phyloP scores from a whole-genome alignment of 2,329 filamentous ascomycete species.

The Dendryphion nanum region DNA sequence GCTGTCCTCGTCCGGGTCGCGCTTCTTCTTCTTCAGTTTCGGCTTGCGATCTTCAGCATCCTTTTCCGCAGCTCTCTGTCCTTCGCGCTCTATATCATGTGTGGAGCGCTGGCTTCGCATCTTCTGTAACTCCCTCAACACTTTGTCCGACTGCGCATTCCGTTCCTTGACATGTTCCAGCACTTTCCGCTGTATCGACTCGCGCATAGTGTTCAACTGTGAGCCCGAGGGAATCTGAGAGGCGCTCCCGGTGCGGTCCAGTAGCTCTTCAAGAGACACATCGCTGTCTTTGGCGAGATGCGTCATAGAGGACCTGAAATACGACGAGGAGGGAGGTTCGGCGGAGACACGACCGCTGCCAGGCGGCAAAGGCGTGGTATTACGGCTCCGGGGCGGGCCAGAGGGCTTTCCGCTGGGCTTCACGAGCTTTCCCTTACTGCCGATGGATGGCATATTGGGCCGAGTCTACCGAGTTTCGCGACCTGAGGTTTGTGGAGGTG shows the following conservation, averaged over 20 bases:
- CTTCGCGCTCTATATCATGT: constrained; percentile 52
- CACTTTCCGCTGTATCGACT: constrained; percentile 60
- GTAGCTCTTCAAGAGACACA: constrained; percentile 66
- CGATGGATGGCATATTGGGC: constrained; percentile 32
- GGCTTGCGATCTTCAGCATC: constrained; percentile 50
- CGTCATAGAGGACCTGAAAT: constrained; percentile 60
- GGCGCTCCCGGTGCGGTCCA: constrained; percentile 60
- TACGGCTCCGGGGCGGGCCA: constrained; percentile 60
- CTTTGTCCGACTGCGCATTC: constrained; percentile 66
- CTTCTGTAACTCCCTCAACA: constrained; percentile 68
- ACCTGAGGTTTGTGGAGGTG: constrained; percentile 3
- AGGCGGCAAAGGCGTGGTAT: constrained; percentile 69
- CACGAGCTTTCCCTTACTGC: constrained; percentile 54
- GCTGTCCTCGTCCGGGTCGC: constrained; percentile 66
- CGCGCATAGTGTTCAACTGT: constrained; percentile 63
- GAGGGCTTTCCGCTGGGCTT: constrained; percentile 38
- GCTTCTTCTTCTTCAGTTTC: constrained; percentile 63
- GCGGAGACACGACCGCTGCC: constrained; percentile 48
- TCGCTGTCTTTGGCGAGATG: constrained; percentile 57
- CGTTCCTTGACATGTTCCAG: constrained; percentile 49
- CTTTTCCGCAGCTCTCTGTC: constrained; percentile 49
- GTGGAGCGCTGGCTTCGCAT: constrained; percentile 62
- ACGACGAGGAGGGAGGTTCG: constrained; percentile 51
- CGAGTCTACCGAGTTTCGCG: constrained; percentile 1
- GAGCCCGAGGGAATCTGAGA: constrained; percentile 56